Evolutionary conservation across 305 asterid species (phyloP), one percentile per base, ranked within the genome.

Genomic region (Fraxinus velutina): DNA sequence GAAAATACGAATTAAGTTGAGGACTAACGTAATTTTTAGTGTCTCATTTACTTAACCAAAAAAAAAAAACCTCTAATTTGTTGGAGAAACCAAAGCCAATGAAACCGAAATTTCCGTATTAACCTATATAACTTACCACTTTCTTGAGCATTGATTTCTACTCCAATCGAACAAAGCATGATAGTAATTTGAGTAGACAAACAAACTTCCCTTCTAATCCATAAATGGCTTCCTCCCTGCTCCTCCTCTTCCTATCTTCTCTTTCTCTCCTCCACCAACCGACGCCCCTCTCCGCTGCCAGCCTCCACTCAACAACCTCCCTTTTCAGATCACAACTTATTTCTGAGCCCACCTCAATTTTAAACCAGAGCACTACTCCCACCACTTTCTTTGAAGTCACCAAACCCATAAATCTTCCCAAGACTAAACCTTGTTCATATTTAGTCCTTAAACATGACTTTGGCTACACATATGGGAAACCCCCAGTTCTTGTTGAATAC

Each of bases 331-430:
- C 93, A 6, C 85, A 81, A 0, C 86, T 88, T 86, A 42, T 73
- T 37, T 22, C 87, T 32, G 84, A 87, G 27, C 83, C 84, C 79
- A 62, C 80, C 33, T 50, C 89, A 7, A 7, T 70, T 12, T 21
- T 78, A 86, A 70, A 73, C 79, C 83, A 64, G 2, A 60, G 80
- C 75, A 42, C 84, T 6, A 81, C 81, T 39, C 92, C 94, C 7
- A 90, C 91, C 19, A 90, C 90, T 36, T 93, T 72, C 88, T 95
- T 95, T 83, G 96, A 93, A 84, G 97, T 93, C 82, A 90, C 95
- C 6, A 93, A 87, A 71, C 98, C 98, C 60, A 88, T 92, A 81
- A 50, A 87, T 4, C 87, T 91, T 37, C 97, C 97, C 85, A 86
- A 87, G 6, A 82, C 92, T 72, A 86, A 87, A 76, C 95, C 97